Conservation (phyloP, 1,284 basidiomycete species). For the Boletus smithii region DNA sequence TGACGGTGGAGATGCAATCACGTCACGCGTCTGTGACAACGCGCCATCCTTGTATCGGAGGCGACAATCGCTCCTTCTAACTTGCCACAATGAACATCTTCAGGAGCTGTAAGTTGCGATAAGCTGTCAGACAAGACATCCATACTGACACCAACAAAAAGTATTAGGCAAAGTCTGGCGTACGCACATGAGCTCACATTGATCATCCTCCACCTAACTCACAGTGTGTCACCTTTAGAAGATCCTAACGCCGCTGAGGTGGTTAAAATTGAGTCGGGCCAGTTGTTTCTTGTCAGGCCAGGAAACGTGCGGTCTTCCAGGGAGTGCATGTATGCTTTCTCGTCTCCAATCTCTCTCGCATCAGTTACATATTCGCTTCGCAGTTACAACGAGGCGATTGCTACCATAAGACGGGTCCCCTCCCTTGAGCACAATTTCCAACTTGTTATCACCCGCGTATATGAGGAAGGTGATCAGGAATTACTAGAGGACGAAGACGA, state of each 20-base stretch:
- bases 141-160: conserved; percentile 35
- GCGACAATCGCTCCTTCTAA: conserved; percentile 14
- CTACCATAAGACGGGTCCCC: conserved; percentile 84
- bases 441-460: conserved; percentile 93
- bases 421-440: conserved; percentile 89
- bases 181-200: conserved; percentile 45
- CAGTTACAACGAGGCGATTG: conserved; percentile 95
- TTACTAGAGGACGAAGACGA: conserved; percentile 94
- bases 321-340: conserved; percentile 89
- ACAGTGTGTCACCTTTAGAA: conserved; percentile 44
- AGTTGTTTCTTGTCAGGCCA: conserved; percentile 88
- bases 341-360: background rate
- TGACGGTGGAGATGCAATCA: conserved; percentile 8
- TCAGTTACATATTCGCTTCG: conserved; percentile 7
- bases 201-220: conserved; percentile 22
- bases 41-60: conserved; percentile 5
- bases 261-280: conserved; percentile 91
- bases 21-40: conserved; percentile 33
- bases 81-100: conserved; percentile 66
- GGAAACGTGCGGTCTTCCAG: conserved; percentile 87
- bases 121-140: conserved; percentile 8
- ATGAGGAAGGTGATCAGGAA: conserved; percentile 94
- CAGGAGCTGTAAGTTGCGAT: conserved; percentile 68
- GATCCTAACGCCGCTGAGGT: conserved; percentile 88
- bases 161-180: conserved; percentile 95